A percentile compares a stretch with the other conserved stretches of the same genome.
Conservation (phyloP, 2,329 filamentous ascomycete species). For the Gaeumannomyces tritici region DNA sequence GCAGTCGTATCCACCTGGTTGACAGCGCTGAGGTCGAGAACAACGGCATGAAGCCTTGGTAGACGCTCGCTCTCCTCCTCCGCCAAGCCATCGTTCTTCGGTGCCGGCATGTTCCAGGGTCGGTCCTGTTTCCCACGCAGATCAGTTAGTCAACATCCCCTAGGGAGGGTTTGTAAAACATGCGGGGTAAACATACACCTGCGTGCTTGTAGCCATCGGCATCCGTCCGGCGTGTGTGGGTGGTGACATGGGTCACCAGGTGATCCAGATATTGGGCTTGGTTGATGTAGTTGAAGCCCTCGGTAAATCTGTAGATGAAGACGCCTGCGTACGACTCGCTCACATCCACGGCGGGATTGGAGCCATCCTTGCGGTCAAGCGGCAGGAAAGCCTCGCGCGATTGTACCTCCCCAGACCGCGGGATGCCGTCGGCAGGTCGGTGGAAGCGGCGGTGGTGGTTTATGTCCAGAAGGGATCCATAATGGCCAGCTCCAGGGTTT, state of each 20-base stretch:
- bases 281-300: constrained; percentile 44
- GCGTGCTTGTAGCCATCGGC: constrained; percentile 19
- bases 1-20: constrained; percentile 93
- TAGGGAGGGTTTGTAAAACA: neutral
- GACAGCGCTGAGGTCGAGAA: constrained; percentile 87
- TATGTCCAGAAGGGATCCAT: neutral
- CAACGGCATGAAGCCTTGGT: constrained; percentile 47
- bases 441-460: neutral
- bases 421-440: no score
- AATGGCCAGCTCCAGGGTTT: neutral
- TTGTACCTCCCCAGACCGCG: neutral
- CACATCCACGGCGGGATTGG: constrained; percentile 33
- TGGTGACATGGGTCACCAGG: constrained; percentile 27
- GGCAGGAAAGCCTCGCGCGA: constrained; percentile 27
- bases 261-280: constrained; percentile 36
- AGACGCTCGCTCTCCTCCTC: constrained; percentile 11
- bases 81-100: constrained; percentile 14
- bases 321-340: constrained; percentile 36
- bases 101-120: constrained; percentile 45
- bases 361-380: constrained; percentile 28
- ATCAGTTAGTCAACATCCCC: neutral
- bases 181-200: neutral
- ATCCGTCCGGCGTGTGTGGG: constrained; percentile 27
- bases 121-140: constrained; percentile 23
- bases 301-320: constrained; percentile 41